Base-by-base conservation (phyloP, 805 yeast species). In the Saturnispora ahearnii region DNA sequence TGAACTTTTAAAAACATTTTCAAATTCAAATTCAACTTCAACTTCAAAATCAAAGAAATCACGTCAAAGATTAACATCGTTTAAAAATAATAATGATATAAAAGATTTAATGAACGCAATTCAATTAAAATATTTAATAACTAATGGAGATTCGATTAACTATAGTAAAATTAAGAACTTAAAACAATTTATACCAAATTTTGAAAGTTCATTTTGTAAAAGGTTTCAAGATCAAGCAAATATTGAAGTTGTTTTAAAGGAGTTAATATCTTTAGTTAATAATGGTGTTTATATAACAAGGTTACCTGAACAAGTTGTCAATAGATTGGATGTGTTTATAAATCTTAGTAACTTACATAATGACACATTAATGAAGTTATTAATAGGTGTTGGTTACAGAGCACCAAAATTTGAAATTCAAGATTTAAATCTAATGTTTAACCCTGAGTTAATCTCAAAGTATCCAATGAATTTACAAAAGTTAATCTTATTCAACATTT, bases 401-500 rank as follows among this genome's bases (percentile, higher is more conserved):
- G 30, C 9, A 15, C 18, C 15, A 32, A 13, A 26, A 26, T 26
- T 6, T 8, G 9, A 5, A 26, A 15, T 24, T n/a, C 15, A 32
- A 13, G 22, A 43, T 13, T 22, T 31, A 18, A 32, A 29, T 30
- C 18, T 8, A 5, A 32, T n/a, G 30, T n/a, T 40, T 24, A 28
- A 46, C 29, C 12, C 18, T 5, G 21, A 36, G 22, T 26, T 31
- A 21, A n/a, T 46, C 13, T 31, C 34, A 11, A 29, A 31, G 24
- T 46, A 40, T 22, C 49, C 49, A 32, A 10, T 46, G 9, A 18
- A 30, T 21, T 13, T 46, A 10, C 49, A 46, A 13, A 40, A 40
- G 15, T 32, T 46, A 15, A 34, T 46, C 6, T 10, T 46, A 21
- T 46, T 46, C 2, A 46, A 46, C 9, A 46, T 46, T 15, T 40